Base-by-base conservation (phyloP, 768 basidiomycete species). In the Phaeotremella skinneri region DNA sequence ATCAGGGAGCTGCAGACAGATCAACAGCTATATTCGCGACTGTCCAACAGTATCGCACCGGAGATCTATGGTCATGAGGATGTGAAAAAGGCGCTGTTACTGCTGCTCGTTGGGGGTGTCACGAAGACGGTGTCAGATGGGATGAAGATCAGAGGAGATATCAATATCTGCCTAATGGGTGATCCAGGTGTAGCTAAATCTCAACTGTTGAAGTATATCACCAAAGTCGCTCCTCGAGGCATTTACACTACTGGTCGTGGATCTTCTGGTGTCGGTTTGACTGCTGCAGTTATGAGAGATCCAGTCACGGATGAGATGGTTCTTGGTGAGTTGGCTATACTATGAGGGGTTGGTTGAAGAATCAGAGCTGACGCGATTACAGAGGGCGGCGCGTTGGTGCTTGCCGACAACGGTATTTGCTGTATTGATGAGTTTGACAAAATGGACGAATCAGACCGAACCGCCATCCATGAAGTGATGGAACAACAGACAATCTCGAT, bases 391-490 rank as follows among this genome's bases (percentile, higher is more conserved):
- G 96, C 96, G n/a, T 84, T 99, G 53, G 96, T 99, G 16, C 84
- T 99, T 48, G 94, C 96, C 11, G 96, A 99, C 78, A 99, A 99
- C 66, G 96, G 96, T 27, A 99, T 99, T 71, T 97, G 93, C 80
- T 98, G 94, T 78, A 99, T 99, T 63, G 96, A 99, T 67, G 96
- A 99, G 75, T 99, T 99, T 73, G 96, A 99, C 81, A 98, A 99
- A 78, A 99, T 99, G 96, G 96, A 98, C 66, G 96, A 99, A 79
- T 78, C 90, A 0, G 96, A 98, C 76, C 83, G 96, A 66, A 98
- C 96, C 1, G 91, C 96, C 14, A 98, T 99, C 62, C 96, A 99
- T 79, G 96, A 99, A 82, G 96, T 99, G 60, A 99, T 99, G 96
- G 81, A 82, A 69, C 81, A 82, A 66, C 81, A 82, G 69, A 82